phyloP scores from a whole-genome alignment of 192 early-diverging fungal species.

The Coemansia nantahalensis region DNA sequence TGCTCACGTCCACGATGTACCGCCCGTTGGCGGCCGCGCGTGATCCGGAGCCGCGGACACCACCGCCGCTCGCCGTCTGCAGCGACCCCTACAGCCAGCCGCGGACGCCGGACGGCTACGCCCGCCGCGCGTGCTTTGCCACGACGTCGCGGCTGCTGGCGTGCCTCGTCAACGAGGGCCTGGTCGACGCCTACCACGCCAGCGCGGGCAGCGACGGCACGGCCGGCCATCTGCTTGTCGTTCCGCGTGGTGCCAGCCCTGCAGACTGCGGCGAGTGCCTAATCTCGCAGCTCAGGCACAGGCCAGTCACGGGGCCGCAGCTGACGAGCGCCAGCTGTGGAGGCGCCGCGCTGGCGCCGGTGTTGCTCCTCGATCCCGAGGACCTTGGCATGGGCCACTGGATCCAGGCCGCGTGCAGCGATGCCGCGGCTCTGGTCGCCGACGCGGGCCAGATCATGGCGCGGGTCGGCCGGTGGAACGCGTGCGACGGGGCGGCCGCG shows the following conservation, averaged over 20 bases:
- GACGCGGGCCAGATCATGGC: conserved; percentile 47
- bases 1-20: too few relatives aligned
- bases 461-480: conserved; percentile 45
- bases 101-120: background rate
- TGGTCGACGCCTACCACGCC: conserved; percentile 51
- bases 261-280: conserved; percentile 10
- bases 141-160: conserved; percentile 57
- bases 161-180: conserved; percentile 57
- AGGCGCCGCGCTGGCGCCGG: background rate
- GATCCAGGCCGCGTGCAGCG: conserved; percentile 4
- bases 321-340: background rate
- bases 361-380: conserved; percentile 47
- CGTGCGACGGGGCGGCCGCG: conserved; percentile 27
- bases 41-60: too few relatives aligned
- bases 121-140: conserved; percentile 50
- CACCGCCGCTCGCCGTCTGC: too few relatives aligned
- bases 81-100: too few relatives aligned
- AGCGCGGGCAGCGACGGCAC: conserved; percentile 18
- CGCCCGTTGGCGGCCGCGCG: too few relatives aligned
- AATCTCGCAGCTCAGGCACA: conserved; percentile 17
- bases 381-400: conserved; percentile 38
- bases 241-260: conserved; percentile 22
- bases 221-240: conserved; percentile 14
- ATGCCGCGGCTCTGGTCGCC: conserved; percentile 9
- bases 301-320: conserved; percentile 9